Conservation (phyloP, 305 asterid genomes). For the Solanum hybrid region DNA sequence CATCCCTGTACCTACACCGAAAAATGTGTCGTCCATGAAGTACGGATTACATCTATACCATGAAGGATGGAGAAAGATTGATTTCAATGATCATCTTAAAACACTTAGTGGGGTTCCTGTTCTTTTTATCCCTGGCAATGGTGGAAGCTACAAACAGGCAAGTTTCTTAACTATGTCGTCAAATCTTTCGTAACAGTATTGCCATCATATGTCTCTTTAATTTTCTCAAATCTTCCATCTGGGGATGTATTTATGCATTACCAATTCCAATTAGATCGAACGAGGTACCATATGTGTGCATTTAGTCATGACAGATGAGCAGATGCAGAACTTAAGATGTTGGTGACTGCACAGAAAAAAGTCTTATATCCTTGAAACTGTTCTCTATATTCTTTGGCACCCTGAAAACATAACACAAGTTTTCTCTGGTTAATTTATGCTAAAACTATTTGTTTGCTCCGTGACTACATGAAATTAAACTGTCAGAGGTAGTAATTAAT, state of each 20-base stretch:
- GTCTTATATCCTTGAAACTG: neutral
- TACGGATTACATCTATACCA: slow-evolving; percentile 80
- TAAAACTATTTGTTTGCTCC: neutral
- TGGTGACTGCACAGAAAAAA: neutral
- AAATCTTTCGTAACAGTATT: neutral
- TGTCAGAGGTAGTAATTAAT: neutral
- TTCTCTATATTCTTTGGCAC: neutral
- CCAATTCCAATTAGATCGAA: neutral
- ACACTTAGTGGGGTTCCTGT: slow-evolving; percentile 81
- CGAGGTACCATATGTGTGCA: neutral
- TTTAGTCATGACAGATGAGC: neutral
- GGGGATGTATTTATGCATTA: neutral
- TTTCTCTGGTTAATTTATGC: neutral
- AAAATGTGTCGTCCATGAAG: slow-evolving; percentile 45
- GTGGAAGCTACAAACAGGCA: slow-evolving; percentile 99
- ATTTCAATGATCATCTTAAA: slow-evolving; percentile 61
- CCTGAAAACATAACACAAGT: neutral
- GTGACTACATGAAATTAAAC: neutral
- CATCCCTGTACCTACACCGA: slow-evolving; percentile 61
- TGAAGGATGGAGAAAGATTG: slow-evolving; percentile 90
- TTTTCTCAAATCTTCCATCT: neutral
- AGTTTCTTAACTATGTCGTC: slow-evolving; percentile 21
- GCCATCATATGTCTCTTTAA: neutral
- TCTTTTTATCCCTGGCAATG: slow-evolving; percentile 94
- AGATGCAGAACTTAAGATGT: neutral